phyloP scores from a whole-genome alignment of 1,284 basidiomycete species.

The Cutaneotrichosporon dermatis region DNA sequence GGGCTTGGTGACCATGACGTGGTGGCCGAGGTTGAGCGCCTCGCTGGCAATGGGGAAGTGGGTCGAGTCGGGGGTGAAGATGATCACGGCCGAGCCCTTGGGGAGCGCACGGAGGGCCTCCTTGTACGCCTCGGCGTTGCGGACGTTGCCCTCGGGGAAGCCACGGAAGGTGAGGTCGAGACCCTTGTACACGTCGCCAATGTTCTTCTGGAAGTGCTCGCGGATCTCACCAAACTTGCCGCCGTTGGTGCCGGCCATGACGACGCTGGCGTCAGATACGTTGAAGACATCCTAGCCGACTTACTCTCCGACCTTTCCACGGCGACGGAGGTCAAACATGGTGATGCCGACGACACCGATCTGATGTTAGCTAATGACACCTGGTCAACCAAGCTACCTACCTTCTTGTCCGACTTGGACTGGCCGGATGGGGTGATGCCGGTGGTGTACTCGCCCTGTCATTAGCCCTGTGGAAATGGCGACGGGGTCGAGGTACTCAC shows the following conservation, averaged over 20 bases:
- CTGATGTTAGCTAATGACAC: constrained; percentile 33
- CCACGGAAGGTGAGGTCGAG: constrained; percentile 74
- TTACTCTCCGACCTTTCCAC: constrained; percentile 64
- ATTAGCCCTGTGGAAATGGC: neutral
- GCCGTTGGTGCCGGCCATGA: constrained; percentile 49
- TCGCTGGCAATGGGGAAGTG: constrained; percentile 81
- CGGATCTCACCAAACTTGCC: constrained; percentile 71
- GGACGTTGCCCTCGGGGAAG: constrained; percentile 65
- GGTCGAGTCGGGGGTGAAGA: constrained; percentile 55
- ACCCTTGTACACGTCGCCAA: constrained; percentile 70
- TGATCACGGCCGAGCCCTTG: constrained; percentile 80
- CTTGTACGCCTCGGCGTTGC: constrained; percentile 82
- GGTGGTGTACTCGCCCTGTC: constrained; percentile 69
- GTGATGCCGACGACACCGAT: constrained; percentile 78
- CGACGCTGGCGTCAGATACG: constrained; percentile 25
- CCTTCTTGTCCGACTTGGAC: constrained; percentile 91
- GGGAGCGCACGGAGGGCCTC: constrained; percentile 72
- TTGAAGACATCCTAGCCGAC: constrained; percentile 5
- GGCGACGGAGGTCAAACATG: constrained; percentile 79
- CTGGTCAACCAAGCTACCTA: constrained; percentile 44
- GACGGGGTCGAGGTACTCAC: constrained; percentile 24
- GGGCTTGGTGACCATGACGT: constrained; percentile 88
- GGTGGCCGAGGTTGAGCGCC: constrained; percentile 74
- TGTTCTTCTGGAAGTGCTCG: constrained; percentile 75
- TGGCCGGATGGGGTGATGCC: constrained; percentile 87